A percentile compares a stretch with the other conserved stretches of the same genome.
These are phyloP conservation scores for Trifolium subterraneum DNA, from an alignment of 306 rosid species.

Conservation along the genomic window DNA sequence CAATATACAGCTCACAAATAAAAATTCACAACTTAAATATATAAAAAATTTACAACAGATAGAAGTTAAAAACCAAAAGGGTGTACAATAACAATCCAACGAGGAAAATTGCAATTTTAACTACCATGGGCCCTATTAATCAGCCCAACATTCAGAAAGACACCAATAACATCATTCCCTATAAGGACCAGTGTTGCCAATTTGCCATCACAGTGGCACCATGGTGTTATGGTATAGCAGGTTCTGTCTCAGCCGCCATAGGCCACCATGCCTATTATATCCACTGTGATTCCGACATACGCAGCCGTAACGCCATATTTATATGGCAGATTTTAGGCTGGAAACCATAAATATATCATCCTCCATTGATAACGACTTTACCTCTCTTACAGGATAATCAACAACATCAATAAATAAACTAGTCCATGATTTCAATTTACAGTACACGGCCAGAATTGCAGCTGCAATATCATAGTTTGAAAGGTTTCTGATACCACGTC, in stretches of 20 bases:
- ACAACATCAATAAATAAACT: no score
- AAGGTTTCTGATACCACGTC: not conserved
- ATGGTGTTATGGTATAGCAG: not conserved
- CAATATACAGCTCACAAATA: not conserved
- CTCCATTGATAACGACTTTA: not conserved
- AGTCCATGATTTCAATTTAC: no score
- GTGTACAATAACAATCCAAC: not conserved
- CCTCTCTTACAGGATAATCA: not conserved
- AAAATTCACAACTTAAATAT: not conserved
- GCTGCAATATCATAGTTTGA: not conserved
- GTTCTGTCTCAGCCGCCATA: not conserved
- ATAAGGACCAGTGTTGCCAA: not conserved
- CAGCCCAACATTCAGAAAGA: conserved; percentile 16
- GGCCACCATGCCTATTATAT: not conserved
- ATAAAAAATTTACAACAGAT: not conserved
- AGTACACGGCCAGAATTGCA: not conserved
- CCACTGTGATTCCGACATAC: not conserved
- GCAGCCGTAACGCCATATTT: not conserved
- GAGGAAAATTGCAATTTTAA: not conserved
- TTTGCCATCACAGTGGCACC: not conserved
- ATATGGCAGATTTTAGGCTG: not conserved
- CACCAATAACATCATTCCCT: conserved; percentile 16
- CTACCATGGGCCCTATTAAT: not conserved
- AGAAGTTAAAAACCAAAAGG: not conserved
- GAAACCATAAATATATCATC: not conserved